Percentiles rank a stretch among this genome's conserved stretches.
phyloP scores from a whole-genome alignment of 2,329 filamentous ascomycete genomes.

The Aotearoamyces nothofagi region DNA sequence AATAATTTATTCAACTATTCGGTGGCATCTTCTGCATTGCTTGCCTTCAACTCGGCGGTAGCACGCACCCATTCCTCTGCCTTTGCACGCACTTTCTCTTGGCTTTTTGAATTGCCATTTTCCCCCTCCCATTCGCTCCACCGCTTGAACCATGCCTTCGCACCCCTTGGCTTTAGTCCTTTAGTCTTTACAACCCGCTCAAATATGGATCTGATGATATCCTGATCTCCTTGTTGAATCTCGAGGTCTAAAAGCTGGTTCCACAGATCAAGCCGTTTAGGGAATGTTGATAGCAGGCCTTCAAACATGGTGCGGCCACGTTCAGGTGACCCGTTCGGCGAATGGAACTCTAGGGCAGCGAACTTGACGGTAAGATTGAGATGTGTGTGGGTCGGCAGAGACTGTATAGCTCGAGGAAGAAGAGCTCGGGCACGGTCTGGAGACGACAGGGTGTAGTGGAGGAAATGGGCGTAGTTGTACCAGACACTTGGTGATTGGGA shows the following conservation, averaged over 20 bases:
- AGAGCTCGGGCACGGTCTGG: constrained; percentile 65
- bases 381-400: constrained; percentile 50
- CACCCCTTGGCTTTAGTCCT: constrained; percentile 66
- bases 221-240: constrained; percentile 38
- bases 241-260: constrained; percentile 84
- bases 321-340: constrained; percentile 68
- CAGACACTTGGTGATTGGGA: constrained; percentile 67
- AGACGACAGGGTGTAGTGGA: constrained; percentile 57
- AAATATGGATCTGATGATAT: constrained; percentile 61
- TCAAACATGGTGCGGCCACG: constrained; percentile 92
- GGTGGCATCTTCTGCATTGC: constrained; percentile 17
- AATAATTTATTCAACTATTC: neutral
- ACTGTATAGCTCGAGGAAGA: constrained; percentile 71
- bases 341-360: constrained; percentile 82
- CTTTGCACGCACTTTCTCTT: constrained; percentile 54
- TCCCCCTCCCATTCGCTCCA: constrained; percentile 84
- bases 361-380: constrained; percentile 73
- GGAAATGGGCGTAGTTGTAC: constrained; percentile 89
- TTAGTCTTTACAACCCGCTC: constrained; percentile 59
- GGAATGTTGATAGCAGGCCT: constrained; percentile 66
- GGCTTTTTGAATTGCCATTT: constrained; percentile 51
- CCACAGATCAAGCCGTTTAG: constrained; percentile 87
- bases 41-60: constrained; percentile 25
- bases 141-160: constrained; percentile 77
- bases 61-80: constrained; percentile 55